Conservation (phyloP, 352 stramenopile genomes). For the Pythium phragmiticola region DNA sequence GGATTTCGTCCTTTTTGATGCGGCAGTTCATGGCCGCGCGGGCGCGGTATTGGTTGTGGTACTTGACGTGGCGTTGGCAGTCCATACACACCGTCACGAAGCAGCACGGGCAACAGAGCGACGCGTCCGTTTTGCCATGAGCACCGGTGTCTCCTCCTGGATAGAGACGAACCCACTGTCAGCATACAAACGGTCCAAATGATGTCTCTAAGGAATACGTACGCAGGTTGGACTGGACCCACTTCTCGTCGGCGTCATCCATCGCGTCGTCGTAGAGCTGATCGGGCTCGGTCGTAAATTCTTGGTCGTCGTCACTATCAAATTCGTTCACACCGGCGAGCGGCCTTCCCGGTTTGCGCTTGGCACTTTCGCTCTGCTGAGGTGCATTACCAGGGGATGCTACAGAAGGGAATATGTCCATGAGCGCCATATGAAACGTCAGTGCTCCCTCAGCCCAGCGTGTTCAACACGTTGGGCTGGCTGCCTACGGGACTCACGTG, state of each 20-base stretch:
- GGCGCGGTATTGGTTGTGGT: conserved; percentile 70
- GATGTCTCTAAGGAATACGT: conserved; percentile 6
- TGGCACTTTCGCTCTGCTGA: conserved; percentile 26
- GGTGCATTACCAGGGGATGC: conserved; percentile 32
- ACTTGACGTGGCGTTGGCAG: conserved; percentile 66
- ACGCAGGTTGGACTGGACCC: conserved; percentile 69
- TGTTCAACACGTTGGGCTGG: not conserved
- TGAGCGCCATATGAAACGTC: not conserved
- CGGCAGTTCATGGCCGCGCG: conserved; percentile 66
- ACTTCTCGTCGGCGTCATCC: conserved; percentile 69
- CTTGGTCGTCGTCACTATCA: conserved; percentile 23
- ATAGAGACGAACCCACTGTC: not conserved
- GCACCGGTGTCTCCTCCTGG: conserved; percentile 1
- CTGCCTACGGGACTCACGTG: conserved; percentile 21
- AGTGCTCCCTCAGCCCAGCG: conserved; percentile 5
- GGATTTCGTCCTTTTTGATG: conserved; percentile 63
- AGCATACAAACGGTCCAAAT: not conserved
- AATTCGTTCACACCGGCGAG: conserved; percentile 22
- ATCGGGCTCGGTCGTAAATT: conserved; percentile 36
- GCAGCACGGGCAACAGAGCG: conserved; percentile 75
- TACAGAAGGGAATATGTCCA: not conserved
- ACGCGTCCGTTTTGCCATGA: conserved; percentile 41
- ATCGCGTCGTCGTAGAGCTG: conserved; percentile 62
- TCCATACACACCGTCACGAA: conserved; percentile 79
- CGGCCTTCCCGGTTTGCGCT: conserved; percentile 32